These are phyloP conservation scores for Beauveria varroae DNA, from an alignment of 2,329 filamentous ascomycete species.

Conservation along the genomic window DNA sequence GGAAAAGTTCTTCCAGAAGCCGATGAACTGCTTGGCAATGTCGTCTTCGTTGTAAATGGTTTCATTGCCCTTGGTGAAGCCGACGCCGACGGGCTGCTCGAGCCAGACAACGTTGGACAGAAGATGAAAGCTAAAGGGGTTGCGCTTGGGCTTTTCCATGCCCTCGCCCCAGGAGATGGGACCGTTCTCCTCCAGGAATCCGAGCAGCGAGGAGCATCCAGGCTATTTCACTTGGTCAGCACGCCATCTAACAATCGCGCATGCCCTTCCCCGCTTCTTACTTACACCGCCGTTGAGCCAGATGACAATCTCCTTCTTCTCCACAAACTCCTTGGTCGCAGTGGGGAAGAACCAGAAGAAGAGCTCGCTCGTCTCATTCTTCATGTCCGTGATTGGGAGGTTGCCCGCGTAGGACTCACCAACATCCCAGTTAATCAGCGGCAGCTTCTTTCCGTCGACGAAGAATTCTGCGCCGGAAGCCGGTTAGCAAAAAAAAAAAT, in stretches of 20 bases:
- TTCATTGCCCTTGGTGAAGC: slow-evolving; percentile 58
- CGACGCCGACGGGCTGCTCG: slow-evolving; percentile 60
- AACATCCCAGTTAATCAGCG: slow-evolving; percentile 58
- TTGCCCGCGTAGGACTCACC: slow-evolving; percentile 53
- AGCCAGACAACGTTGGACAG: slow-evolving; percentile 72
- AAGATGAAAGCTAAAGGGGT: slow-evolving; percentile 67
- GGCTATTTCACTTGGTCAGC: slow-evolving; percentile 27
- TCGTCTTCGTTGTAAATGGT: slow-evolving; percentile 59
- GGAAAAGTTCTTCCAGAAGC: slow-evolving; percentile 68
- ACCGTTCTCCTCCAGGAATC: slow-evolving; percentile 70
- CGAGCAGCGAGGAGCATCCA: slow-evolving; percentile 56
- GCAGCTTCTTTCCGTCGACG: slow-evolving; percentile 53
- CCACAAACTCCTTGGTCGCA: slow-evolving; percentile 25
- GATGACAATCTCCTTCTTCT: slow-evolving; percentile 40
- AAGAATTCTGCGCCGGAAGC: slow-evolving; percentile 37
- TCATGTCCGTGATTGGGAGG: slow-evolving; percentile 42
- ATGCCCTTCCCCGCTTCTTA: neutral
- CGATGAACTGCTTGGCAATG: slow-evolving; percentile 58
- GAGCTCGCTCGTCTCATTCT: slow-evolving; percentile 32
- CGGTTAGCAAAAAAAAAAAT: neutral
- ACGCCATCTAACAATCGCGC: neutral
- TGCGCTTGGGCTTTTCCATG: slow-evolving; percentile 55
- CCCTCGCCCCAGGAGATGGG: slow-evolving; percentile 66
- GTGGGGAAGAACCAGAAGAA: slow-evolving; percentile 51
- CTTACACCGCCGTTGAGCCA: slow-evolving; percentile 37